A percentile compares a stretch with the other conserved stretches of the same genome.
Evolutionary conservation across 2,329 filamentous ascomycete genomes (phyloP).

Genomic region (Hyphodiscus sp.): DNA sequence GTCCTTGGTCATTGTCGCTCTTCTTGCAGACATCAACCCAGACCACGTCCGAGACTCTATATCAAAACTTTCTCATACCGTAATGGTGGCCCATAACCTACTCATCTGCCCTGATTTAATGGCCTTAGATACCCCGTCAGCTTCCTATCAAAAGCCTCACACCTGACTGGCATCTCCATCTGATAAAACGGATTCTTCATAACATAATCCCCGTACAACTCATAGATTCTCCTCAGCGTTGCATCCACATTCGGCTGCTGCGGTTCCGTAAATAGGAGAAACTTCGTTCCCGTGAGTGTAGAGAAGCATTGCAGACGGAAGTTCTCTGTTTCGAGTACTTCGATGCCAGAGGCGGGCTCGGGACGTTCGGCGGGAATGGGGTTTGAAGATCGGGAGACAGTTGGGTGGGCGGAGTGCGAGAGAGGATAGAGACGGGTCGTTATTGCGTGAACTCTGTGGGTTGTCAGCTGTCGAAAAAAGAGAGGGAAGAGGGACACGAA

Average conservation of each 20-base stretch:
- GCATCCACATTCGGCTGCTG: slow-evolving; percentile 68
- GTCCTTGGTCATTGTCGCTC: no score
- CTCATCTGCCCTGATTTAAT: slow-evolving; percentile 45
- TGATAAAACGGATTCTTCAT: slow-evolving; percentile 99
- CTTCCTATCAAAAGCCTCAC: slow-evolving; percentile 90
- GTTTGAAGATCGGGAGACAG: slow-evolving; percentile 38
- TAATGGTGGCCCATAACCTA: not conserved
- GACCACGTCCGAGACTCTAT: not conserved
- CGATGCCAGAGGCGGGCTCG: slow-evolving; percentile 69
- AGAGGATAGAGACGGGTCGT: slow-evolving; percentile 55
- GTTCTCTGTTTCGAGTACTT: slow-evolving; percentile 88
- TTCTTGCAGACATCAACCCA: not conserved
- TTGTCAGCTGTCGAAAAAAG: slow-evolving; percentile 1
- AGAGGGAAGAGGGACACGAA: slow-evolving; percentile 44
- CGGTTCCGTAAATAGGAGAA: slow-evolving; percentile 87
- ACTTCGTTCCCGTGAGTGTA: slow-evolving; percentile 91
- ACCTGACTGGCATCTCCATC: slow-evolving; percentile 92
- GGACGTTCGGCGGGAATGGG: slow-evolving; percentile 41
- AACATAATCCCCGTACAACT: slow-evolving; percentile 92
- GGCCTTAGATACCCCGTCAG: slow-evolving; percentile 73
- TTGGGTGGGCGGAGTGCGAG: slow-evolving; percentile 40
- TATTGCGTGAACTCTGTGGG: slow-evolving; percentile 59
- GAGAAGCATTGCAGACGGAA: slow-evolving; percentile 96
- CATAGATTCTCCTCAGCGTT: slow-evolving; percentile 80
- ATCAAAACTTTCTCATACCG: not conserved